Percentiles rank a stretch among this genome's conserved stretches.
Evolutionary conservation across 441 rosid genomes (phyloP).

Genomic region (Manihot esculenta): DNA sequence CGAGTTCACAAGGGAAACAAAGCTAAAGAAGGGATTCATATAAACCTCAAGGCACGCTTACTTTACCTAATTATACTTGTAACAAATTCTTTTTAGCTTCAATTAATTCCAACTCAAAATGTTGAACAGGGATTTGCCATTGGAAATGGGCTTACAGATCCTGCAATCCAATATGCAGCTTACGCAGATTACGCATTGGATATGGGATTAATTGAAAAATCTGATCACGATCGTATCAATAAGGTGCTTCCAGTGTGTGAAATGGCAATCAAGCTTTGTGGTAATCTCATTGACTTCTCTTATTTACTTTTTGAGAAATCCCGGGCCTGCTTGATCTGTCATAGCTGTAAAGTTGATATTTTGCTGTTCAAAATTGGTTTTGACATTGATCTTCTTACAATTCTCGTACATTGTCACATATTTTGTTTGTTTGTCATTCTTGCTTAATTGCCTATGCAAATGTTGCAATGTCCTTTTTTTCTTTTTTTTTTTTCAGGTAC

Average conservation of each 20-base stretch:
- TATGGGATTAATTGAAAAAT: slow-evolving; percentile 63
- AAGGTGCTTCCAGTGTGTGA: slow-evolving; percentile 84
- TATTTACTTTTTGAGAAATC: background rate
- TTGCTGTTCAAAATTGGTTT: background rate
- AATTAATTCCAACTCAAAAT: slow-evolving; percentile 24
- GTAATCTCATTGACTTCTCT: slow-evolving; percentile 38
- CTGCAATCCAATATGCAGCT: slow-evolving; percentile 85
- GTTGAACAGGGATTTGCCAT: slow-evolving; percentile 86
- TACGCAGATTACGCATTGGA: slow-evolving; percentile 90
- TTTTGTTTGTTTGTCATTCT: background rate
- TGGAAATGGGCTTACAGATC: slow-evolving; percentile 96
- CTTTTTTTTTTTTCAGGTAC: slow-evolving; percentile 50
- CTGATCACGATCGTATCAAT: slow-evolving; percentile 56
- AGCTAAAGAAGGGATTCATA: slow-evolving; percentile 79
- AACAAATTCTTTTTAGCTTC: background rate
- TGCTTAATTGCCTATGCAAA: background rate
- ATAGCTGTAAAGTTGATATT: background rate
- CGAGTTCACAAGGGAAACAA: slow-evolving; percentile 88
- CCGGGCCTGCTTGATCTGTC: background rate
- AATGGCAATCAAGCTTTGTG: slow-evolving; percentile 84
- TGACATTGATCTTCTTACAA: background rate
- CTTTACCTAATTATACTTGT: slow-evolving; percentile 9
- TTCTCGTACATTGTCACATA: background rate
- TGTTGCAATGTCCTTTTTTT: no score
- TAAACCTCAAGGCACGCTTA: slow-evolving; percentile 73